A percentile compares a stretch with the other conserved stretches of the same genome.
phyloP scores from a whole-genome alignment of 768 basidiomycete species.

The Suillus alpinus region DNA sequence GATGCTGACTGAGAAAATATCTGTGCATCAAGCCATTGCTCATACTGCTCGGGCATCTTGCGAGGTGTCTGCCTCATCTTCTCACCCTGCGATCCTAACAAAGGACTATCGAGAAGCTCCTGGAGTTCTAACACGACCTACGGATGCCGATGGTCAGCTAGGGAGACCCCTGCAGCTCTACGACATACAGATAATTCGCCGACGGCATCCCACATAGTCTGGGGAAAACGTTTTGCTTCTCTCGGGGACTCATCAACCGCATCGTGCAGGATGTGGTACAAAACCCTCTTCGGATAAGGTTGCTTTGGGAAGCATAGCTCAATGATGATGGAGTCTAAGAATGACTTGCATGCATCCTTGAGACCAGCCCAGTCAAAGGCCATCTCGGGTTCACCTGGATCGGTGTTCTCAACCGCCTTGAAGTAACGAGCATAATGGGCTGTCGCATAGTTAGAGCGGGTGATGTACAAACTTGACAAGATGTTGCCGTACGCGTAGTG shows the following conservation, averaged over 20 bases:
- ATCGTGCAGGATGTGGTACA: constrained; percentile 68
- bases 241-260: constrained; percentile 70
- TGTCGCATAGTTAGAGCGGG: constrained; percentile 25
- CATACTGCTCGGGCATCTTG: constrained; percentile 58
- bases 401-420: constrained; percentile 41
- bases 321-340: constrained; percentile 80
- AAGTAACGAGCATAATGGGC: constrained; percentile 75
- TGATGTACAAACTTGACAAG: constrained; percentile 2
- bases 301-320: constrained; percentile 77
- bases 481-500: constrained; percentile 54
- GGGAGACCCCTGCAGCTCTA: not conserved
- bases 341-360: constrained; percentile 67
- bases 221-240: constrained; percentile 75
- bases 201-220: constrained; percentile 76
- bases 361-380: constrained; percentile 65
- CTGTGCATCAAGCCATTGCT: constrained; percentile 70
- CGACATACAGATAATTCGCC: constrained; percentile 71
- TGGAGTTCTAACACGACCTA: constrained; percentile 67
- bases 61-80: constrained; percentile 49
- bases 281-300: constrained; percentile 60
- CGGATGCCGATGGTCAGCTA: not conserved
- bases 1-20: constrained; percentile 59
- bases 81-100: constrained; percentile 55
- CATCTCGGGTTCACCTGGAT: constrained; percentile 48
- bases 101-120: constrained; percentile 58